Evolutionary conservation across 179 eudicot species (phyloP), one percentile per base, ranked within the genome.

Genomic region (Gypsophila paniculata): DNA sequence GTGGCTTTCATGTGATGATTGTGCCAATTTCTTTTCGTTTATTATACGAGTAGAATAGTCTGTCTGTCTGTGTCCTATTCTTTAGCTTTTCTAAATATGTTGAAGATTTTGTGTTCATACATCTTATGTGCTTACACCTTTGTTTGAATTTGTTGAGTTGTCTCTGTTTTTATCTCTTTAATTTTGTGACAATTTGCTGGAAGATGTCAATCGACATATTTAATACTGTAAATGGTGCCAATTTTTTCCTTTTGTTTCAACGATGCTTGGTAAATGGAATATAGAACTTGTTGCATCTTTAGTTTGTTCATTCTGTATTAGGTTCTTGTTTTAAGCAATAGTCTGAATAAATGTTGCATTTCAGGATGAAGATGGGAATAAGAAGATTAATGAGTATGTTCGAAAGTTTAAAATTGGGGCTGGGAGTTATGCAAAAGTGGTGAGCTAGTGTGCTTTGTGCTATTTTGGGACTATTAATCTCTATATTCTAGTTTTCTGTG

Each of bases 381-480:
- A 89, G 89, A 86, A 74, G 81, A 85, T 89, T 13, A 93, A 93
- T 67, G 91, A 93, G 76, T 93, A 93, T 75, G 81, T 91, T 54
- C 91, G 89, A 21, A 91, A 84, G 78, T 73, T 72, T 71, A 93
- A 88, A 85, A 93, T 93, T 70, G 98, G 97, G 44, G 72, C 96
- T 70, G 99, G 99, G 62, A 88, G 96, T 82, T 94, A 91, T 64
- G 99, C 87, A 0, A 94, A 91, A 91, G 97, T 94, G 97, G 97
- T 93, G 70, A 81, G 85, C 69, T 34, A 73, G n/a, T 12, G 21
- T 44, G 39, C 8, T 36, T 46, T 25, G 73, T 57, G 48, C 74
- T 53, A 49, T 49, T 77, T 49, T 63, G 22, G 53, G 38, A 48
- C 34, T 71, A 44, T 29, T 53, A 34, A 34, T 52, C 29, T 74